phyloP scores from a whole-genome alignment of 441 rosid species.

The Croton laevigatus region DNA sequence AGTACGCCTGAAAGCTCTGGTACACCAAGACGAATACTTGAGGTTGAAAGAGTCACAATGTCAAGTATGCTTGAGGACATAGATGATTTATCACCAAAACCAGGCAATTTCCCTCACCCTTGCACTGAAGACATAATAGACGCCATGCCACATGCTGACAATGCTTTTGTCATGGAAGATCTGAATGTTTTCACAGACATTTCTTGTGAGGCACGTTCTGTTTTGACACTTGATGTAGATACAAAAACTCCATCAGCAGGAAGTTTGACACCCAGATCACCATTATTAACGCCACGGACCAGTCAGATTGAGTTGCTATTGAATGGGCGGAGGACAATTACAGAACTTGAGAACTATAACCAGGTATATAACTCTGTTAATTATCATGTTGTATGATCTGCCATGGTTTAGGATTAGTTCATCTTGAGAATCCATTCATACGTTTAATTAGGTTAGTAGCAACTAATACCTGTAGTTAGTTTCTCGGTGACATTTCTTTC shows the following conservation, averaged over 20 bases:
- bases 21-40: conserved; percentile 50
- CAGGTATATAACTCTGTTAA: conserved; percentile 48
- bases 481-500: background rate
- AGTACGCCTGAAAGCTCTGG: conserved; percentile 56
- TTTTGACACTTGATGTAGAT: conserved; percentile 39
- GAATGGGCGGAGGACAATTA: conserved; percentile 61
- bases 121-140: conserved; percentile 62
- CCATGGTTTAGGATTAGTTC: background rate
- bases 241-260: conserved; percentile 56
- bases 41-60: conserved; percentile 37
- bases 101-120: conserved; percentile 33
- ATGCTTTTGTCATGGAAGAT: conserved; percentile 50
- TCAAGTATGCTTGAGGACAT: conserved; percentile 42
- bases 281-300: conserved; percentile 69
- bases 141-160: conserved; percentile 51
- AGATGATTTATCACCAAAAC: conserved; percentile 43
- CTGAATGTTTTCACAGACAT: conserved; percentile 40
- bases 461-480: background rate
- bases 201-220: conserved; percentile 41
- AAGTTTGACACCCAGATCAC: conserved; percentile 91
- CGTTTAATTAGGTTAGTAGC: background rate
- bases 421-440: background rate
- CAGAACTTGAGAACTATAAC: conserved; percentile 84
- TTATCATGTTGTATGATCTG: conserved; percentile 4
- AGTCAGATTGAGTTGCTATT: conserved; percentile 81